phyloP scores from a whole-genome alignment of 495 filamentous ascomycete species.

The Xylaria nigripes region DNA sequence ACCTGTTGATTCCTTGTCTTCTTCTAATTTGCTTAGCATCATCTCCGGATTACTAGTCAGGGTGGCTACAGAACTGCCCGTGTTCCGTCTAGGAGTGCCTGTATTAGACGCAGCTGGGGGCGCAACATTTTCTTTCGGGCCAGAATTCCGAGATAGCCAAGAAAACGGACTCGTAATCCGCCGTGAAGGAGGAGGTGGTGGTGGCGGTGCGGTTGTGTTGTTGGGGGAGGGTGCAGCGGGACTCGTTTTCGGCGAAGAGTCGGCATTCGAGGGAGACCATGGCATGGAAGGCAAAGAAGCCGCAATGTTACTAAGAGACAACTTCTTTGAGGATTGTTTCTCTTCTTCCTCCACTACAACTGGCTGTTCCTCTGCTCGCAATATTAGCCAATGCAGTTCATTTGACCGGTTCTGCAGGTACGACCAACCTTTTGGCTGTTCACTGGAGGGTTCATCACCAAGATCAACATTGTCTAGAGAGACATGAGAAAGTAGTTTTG shows the following conservation, averaged over 20 bases:
- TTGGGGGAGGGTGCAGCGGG: constrained; percentile 31
- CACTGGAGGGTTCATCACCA: constrained; percentile 44
- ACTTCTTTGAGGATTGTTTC: constrained; percentile 30
- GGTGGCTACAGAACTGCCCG: constrained; percentile 65
- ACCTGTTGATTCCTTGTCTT: constrained; percentile 48
- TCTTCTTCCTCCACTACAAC: constrained; percentile 8
- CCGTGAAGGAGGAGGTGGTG: constrained; percentile 39
- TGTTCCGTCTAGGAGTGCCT: constrained; percentile 52
- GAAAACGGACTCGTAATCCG: constrained; percentile 76
- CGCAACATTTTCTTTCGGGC: constrained; percentile 49
- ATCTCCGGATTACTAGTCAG: constrained; percentile 65
- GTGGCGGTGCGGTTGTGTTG: constrained; percentile 37
- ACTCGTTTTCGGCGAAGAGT: constrained; percentile 31
- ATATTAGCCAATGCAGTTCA: background rate
- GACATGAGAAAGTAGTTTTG: constrained; percentile 54
- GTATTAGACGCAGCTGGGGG: constrained; percentile 39
- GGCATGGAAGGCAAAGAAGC: constrained; percentile 48
- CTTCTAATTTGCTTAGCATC: constrained; percentile 61
- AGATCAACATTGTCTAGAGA: constrained; percentile 67
- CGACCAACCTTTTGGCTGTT: constrained; percentile 24
- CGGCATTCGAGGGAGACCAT: constrained; percentile 37
- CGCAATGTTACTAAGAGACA: constrained; percentile 41
- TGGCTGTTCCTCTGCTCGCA: constrained; percentile 6
- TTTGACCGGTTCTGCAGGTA: background rate
- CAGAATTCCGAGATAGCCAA: constrained; percentile 72